Evolutionary conservation across 2,329 filamentous ascomycete genomes (phyloP), one percentile per base, ranked within the genome.

Genomic region (Neophaeococcomyces aloes): DNA sequence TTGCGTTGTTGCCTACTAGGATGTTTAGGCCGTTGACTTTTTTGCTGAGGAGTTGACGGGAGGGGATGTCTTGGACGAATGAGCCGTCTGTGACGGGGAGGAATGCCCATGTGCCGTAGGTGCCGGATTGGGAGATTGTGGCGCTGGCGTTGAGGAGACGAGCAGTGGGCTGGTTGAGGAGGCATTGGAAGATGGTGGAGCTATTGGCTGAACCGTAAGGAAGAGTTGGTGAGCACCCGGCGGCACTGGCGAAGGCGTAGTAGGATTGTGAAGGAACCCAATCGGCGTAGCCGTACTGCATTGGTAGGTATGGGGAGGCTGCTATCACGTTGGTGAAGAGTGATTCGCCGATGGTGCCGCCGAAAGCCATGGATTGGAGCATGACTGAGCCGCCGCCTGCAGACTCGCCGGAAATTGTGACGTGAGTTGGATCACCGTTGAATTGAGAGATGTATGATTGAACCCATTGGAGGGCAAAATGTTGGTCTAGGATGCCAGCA

Each of bases 401-500:
- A 29, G 64, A 69, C 51, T 72, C 61, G 8, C 71, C 72, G 10
- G 72, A 61, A 11, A 75, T 63, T 0, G 72, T 75, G 23, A 76
- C 67, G 15, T 63, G 61, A 2, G 59, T 54, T 3, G 65, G 58
- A 53, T 77, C 68, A 7, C 75, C 75, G 61, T 63, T 74, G 48
- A 79, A 79, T 59, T 53, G 46, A 4, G 46, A 46, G 32, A 83
- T 80, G 47, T 83, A 64, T 29, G 69, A 61, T 53, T 76, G 68
- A 0, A 81, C 70, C 80, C 80, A 83, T 38, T 72, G 56, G 35
- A 84, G 57, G 2, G 74, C 64, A 19, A 73, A 68, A 14, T 76
- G 66, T 60, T 83, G 78, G 52, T 84, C 79, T 2, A 81, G 64
- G 6, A 83, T 58, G 0, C 80, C 80, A 2, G 64, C 75, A 54